phyloP scores from a whole-genome alignment of 176 grass and related monocot species.

The Ananas comosus region DNA sequence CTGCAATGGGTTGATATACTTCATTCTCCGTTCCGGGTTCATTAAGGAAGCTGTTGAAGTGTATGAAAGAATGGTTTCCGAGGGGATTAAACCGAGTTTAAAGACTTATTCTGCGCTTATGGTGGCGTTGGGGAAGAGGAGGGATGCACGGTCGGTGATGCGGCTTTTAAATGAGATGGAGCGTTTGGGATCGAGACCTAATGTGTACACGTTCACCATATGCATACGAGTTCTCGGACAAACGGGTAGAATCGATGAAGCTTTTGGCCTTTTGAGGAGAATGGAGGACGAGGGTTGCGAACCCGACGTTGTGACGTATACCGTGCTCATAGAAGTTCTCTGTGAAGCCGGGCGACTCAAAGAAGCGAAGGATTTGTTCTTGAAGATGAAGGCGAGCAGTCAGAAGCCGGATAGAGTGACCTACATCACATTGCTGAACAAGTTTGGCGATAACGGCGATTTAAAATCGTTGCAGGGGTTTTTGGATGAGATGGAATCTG shows the following conservation, averaged over 20 bases:
- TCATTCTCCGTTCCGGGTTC: conserved; percentile 61
- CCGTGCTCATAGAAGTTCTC: conserved; percentile 65
- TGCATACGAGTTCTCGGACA: conserved; percentile 78
- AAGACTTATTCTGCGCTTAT: conserved; percentile 84
- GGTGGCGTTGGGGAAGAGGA: conserved; percentile 68
- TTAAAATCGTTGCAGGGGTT: conserved; percentile 44
- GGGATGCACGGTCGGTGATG: conserved; percentile 44
- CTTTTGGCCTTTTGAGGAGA: conserved; percentile 37
- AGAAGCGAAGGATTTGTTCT: conserved; percentile 73
- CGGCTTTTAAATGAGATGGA: conserved; percentile 65
- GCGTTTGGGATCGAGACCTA: conserved; percentile 53
- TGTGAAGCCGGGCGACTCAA: conserved; percentile 50
- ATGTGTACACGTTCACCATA: conserved; percentile 94
- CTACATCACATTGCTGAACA: conserved; percentile 79
- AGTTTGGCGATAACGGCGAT: conserved; percentile 67
- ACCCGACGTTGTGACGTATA: conserved; percentile 70
- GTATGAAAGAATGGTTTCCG: conserved; percentile 46
- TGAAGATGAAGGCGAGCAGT: conserved; percentile 68
- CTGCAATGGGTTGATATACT: conserved; percentile 76
- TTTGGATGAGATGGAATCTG: conserved; percentile 60
- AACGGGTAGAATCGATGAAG: conserved; percentile 45
- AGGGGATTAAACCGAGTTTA: conserved; percentile 35
- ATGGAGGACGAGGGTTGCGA: conserved; percentile 67
- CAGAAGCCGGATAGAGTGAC: conserved; percentile 77
- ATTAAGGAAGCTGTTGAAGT: conserved; percentile 56